These are phyloP conservation scores for Stramenopiles sp. DNA, from an alignment of 352 stramenopile genomes.

Conservation along the genomic window DNA sequence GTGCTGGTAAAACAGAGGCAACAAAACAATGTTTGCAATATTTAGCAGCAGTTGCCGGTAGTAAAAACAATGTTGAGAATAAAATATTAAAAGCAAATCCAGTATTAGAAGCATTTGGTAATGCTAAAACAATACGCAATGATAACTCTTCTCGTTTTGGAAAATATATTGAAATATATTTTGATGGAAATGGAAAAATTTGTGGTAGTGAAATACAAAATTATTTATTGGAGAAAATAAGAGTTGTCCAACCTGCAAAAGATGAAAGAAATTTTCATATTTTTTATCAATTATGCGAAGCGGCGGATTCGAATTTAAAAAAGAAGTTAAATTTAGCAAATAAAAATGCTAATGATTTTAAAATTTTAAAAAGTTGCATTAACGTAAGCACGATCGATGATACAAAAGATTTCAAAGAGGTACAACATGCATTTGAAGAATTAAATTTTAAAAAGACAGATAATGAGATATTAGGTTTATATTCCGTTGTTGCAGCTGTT, in stretches of 20 bases:
- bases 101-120: slow-evolving; percentile 58
- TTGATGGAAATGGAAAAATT: slow-evolving; percentile 29
- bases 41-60: slow-evolving; percentile 27
- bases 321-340: slow-evolving; percentile 31
- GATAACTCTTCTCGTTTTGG: slow-evolving; percentile 60
- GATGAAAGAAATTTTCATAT: slow-evolving; percentile 96
- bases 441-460: slow-evolving; percentile 18
- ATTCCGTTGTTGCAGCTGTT: neutral
- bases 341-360: slow-evolving; percentile 31
- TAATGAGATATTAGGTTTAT: neutral
- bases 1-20: slow-evolving; percentile 59
- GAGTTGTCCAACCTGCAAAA: slow-evolving; percentile 73
- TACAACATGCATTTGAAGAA: slow-evolving; percentile 36
- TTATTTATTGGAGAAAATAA: slow-evolving; percentile 93
- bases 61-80: slow-evolving; percentile 17
- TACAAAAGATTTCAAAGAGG: slow-evolving; percentile 55
- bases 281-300: slow-evolving; percentile 86
- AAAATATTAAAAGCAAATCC: slow-evolving; percentile 41
- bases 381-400: slow-evolving; percentile 33
- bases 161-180: slow-evolving; percentile 72
- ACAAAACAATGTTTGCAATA: slow-evolving; percentile 65
- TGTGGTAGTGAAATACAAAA: slow-evolving; percentile 45
- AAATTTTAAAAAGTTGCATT: neutral
- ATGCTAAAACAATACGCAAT: slow-evolving; percentile 61
- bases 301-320: slow-evolving; percentile 1